Evolutionary conservation across 1,284 basidiomycete species (phyloP).

Genomic region (Cerrena zonata): DNA sequence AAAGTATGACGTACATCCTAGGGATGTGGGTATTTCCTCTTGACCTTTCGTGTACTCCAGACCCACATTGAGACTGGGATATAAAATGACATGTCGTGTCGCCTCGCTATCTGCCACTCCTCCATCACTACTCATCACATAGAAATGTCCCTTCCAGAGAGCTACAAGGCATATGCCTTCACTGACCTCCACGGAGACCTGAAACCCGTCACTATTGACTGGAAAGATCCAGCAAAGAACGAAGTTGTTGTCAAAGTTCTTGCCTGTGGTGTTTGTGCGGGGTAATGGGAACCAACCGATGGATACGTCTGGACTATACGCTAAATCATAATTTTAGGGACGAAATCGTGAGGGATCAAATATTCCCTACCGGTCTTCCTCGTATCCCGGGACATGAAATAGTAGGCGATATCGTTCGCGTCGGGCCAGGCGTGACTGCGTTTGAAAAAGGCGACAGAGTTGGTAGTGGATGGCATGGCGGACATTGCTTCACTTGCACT

Average conservation of each 20-base stretch:
- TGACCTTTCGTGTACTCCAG: no score
- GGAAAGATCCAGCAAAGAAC: constrained; percentile 27
- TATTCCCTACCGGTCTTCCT: constrained; percentile 14
- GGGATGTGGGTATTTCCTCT: no score
- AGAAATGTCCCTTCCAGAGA: constrained; percentile 20
- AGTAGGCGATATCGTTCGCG: constrained; percentile 23
- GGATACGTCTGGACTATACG: no score
- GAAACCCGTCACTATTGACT: constrained; percentile 13
- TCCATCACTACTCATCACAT: no score
- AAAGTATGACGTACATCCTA: no score
- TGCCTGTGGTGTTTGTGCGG: constrained; percentile 24
- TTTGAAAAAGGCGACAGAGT: constrained; percentile 26
- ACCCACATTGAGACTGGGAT: no score
- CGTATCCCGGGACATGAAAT: constrained; percentile 25
- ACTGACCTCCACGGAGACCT: constrained; percentile 1
- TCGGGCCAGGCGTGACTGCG: constrained; percentile 13
- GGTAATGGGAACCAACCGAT: constrained; percentile 14
- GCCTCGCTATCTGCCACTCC: no score
- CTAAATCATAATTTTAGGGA: no score
- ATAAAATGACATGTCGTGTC: no score
- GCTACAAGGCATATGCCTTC: constrained; percentile 26
- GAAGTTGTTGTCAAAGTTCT: constrained; percentile 31
- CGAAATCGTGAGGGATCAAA: constrained; percentile 15
- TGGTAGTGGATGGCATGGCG: constrained; percentile 25
- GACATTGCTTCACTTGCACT: constrained; percentile 21